Percentiles rank a stretch among this genome's conserved stretches.
Conservation (phyloP, 352 stramenopile species). For the Phytophthora pini region DNA sequence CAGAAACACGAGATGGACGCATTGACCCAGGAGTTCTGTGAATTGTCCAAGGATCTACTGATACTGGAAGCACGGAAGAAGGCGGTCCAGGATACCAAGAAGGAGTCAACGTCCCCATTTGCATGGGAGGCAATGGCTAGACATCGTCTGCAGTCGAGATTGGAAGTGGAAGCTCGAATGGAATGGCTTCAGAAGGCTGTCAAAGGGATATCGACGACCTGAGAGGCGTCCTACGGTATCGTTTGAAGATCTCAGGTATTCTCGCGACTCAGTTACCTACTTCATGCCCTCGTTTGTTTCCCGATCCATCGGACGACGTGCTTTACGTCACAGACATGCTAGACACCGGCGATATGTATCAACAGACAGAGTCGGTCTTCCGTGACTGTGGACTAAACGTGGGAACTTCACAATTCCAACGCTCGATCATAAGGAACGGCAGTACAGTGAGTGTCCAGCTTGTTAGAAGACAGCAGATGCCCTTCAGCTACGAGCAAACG, state of each 20-base stretch:
- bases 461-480: conserved; percentile 8
- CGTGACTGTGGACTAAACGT: background rate
- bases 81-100: background rate
- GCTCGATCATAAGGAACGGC: background rate
- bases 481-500: conserved; percentile 12
- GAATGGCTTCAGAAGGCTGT: conserved; percentile 5
- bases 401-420: conserved; percentile 7
- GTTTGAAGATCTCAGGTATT: background rate
- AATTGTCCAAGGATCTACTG: background rate
- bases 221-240: background rate
- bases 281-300: background rate
- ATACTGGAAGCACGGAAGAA: background rate
- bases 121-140: conserved; percentile 1
- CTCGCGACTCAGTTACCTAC: background rate
- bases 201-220: conserved; percentile 2
- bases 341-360: conserved; percentile 3
- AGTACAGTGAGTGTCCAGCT: background rate
- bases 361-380: conserved; percentile 4
- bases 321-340: conserved; percentile 6
- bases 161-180: background rate
- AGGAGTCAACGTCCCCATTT: background rate
- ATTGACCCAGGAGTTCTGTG: background rate
- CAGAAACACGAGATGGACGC: conserved; percentile 8
- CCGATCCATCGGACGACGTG: background rate
- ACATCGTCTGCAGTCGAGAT: background rate